These are phyloP conservation scores for Canna indica DNA, from an alignment of 176 grass and related monocot genomes.

Conservation along the genomic window DNA sequence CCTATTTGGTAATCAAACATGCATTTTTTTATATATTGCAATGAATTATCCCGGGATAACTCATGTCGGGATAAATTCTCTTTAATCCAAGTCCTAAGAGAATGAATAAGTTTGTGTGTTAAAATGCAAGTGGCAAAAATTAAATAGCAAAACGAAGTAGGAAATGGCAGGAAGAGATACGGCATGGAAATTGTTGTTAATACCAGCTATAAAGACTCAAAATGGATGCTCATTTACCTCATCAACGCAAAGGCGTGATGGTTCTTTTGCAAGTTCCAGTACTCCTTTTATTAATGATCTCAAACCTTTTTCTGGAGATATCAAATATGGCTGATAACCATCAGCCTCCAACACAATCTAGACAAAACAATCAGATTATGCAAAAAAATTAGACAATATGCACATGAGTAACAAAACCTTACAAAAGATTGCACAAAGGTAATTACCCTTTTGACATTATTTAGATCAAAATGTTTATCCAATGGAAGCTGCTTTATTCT, in stretches of 20 bases:
- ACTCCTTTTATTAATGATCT: constrained; percentile 65
- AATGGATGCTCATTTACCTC: constrained; percentile 34
- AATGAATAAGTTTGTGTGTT: background rate
- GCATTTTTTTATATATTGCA: no score
- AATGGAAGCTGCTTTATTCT: constrained; percentile 71
- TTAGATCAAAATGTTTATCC: constrained; percentile 83
- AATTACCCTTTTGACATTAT: constrained; percentile 87
- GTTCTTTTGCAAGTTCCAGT: constrained; percentile 73
- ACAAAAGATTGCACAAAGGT: background rate
- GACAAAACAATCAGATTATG: constrained; percentile 10
- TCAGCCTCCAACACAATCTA: constrained; percentile 80
- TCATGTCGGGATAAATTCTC: no score
- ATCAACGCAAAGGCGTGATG: constrained; percentile 72
- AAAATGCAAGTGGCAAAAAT: background rate
- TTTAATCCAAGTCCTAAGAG: no score
- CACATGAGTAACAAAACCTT: background rate
- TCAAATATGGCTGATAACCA: constrained; percentile 76
- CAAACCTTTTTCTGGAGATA: constrained; percentile 79
- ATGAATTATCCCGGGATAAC: no score
- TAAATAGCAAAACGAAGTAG: background rate
- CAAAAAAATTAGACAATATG: background rate
- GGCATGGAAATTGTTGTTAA: background rate
- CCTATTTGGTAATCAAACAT: no score
- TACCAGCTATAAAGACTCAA: background rate
- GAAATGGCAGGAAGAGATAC: background rate